Conservation (phyloP, 139 green algal species). For the Coelastrella sp. region DNA sequence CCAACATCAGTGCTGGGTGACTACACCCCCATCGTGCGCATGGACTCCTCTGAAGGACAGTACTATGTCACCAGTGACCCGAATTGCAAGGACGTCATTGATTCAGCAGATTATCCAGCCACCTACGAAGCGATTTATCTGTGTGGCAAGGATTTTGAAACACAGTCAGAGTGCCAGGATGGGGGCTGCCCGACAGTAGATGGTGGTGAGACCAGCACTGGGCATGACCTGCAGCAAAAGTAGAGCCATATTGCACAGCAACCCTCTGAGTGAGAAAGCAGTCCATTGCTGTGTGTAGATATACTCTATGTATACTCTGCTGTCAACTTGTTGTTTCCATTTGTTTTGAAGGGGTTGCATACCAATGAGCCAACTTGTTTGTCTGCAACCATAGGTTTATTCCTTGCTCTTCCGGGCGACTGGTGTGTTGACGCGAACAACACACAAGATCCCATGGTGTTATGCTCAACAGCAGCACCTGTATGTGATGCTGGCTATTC, state of each 20-base stretch:
- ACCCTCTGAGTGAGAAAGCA: too few relatives aligned
- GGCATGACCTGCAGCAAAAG: not conserved
- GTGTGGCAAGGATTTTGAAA: not conserved
- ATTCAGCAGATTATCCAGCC: not conserved
- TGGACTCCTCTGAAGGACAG: not conserved
- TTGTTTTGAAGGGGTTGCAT: not conserved
- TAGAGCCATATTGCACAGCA: not conserved
- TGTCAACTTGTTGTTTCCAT: not conserved
- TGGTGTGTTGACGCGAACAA: slow-evolving; percentile 7
- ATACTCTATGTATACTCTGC: not conserved
- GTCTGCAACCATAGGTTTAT: not conserved
- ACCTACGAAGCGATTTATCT: not conserved
- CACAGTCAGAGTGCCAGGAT: not conserved
- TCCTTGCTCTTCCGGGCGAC: not conserved
- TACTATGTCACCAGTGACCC: not conserved
- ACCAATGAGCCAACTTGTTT: not conserved
- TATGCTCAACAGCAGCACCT: not conserved
- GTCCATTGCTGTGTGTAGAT: not conserved
- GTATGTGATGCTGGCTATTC: not conserved
- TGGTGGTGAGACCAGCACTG: not conserved
- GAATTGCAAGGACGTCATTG: not conserved
- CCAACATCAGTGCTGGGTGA: not conserved
- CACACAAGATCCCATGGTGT: not conserved
- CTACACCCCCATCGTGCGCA: slow-evolving; percentile 12
- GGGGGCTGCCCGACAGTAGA: not conserved